phyloP scores from a whole-genome alignment of 2,329 filamentous ascomycete species.

The Teratosphaeria nubilosa region DNA sequence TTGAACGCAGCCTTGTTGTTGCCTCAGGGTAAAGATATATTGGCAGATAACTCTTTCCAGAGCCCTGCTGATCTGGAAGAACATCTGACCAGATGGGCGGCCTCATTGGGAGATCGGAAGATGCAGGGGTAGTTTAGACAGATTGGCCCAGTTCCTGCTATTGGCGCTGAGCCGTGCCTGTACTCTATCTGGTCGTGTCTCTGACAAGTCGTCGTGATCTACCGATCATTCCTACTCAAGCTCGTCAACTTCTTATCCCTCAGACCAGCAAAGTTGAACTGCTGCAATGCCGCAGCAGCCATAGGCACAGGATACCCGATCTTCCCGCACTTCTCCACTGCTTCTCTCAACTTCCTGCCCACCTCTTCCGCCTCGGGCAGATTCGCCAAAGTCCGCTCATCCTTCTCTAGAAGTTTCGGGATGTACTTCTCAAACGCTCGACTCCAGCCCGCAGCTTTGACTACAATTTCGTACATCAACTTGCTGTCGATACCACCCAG shows the following conservation, averaged over 20 bases:
- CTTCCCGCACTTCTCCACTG: constrained; percentile 30
- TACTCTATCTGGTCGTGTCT: background rate
- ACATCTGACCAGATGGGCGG: too few relatives aligned
- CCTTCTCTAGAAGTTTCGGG: constrained; percentile 25
- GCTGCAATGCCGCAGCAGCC: constrained; percentile 25
- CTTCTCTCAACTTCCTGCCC: constrained; percentile 29
- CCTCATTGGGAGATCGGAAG: too few relatives aligned
- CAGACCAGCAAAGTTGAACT: constrained; percentile 23
- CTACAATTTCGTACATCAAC: constrained; percentile 38
- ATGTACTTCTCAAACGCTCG: constrained; percentile 33
- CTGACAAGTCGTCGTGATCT: background rate
- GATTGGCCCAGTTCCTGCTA: too few relatives aligned
- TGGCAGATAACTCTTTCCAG: too few relatives aligned
- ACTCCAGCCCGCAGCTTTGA: constrained; percentile 38
- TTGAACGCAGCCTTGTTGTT: too few relatives aligned
- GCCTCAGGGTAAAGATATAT: too few relatives aligned
- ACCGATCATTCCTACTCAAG: constrained; percentile 5
- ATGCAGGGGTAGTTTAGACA: too few relatives aligned
- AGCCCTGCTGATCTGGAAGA: too few relatives aligned
- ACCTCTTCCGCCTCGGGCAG: constrained; percentile 30
- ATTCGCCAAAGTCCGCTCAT: constrained; percentile 24
- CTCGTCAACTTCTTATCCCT: constrained; percentile 8
- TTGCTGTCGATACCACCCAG: constrained; percentile 34
- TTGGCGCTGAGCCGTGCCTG: background rate
- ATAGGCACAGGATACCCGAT: constrained; percentile 27